Evolutionary conservation across 768 basidiomycete species (phyloP).

Genomic region (Mycena galericulata): DNA sequence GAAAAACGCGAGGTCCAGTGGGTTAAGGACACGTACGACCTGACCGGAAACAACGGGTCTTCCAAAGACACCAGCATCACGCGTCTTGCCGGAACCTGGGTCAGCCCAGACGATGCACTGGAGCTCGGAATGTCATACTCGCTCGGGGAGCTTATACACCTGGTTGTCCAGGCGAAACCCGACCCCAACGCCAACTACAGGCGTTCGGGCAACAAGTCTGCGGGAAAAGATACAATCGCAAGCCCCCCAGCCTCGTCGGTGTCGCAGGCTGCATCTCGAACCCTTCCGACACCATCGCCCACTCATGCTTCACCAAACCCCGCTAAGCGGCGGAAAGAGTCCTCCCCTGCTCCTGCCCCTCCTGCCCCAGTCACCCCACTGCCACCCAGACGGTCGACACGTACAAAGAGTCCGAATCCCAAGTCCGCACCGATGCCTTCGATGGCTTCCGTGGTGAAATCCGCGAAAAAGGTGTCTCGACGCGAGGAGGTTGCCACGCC

Average conservation of each 20-base stretch:
- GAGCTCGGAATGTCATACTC: slow-evolving; percentile 77
- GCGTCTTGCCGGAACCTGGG: slow-evolving; percentile 93
- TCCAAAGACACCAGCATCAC: slow-evolving; percentile 68
- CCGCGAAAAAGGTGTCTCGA: slow-evolving; percentile 46
- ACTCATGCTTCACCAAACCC: slow-evolving; percentile 54
- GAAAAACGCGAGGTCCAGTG: slow-evolving; percentile 86
- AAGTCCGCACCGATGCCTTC: slow-evolving; percentile 49
- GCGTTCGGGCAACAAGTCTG: slow-evolving; percentile 63
- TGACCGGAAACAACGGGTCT: slow-evolving; percentile 81
- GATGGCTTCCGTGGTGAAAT: slow-evolving; percentile 51
- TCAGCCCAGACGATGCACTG: slow-evolving; percentile 72
- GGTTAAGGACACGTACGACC: slow-evolving; percentile 85
- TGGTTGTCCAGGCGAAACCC: slow-evolving; percentile 78
- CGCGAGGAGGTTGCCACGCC: slow-evolving; percentile 53
- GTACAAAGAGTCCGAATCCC: slow-evolving; percentile 56
- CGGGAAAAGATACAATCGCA: slow-evolving; percentile 42
- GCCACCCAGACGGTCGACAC: slow-evolving; percentile 52
- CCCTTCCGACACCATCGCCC: slow-evolving; percentile 58
- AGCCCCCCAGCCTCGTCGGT: slow-evolving; percentile 37
- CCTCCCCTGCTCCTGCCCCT: slow-evolving; percentile 56
- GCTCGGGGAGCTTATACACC: slow-evolving; percentile 69
- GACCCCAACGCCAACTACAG: slow-evolving; percentile 86
- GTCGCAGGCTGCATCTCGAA: slow-evolving; percentile 41
- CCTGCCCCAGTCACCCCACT: slow-evolving; percentile 60
- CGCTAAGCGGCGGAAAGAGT: slow-evolving; percentile 76